Base-by-base conservation (phyloP, 23 red algal species). In the Gracilaria caudata region DNA sequence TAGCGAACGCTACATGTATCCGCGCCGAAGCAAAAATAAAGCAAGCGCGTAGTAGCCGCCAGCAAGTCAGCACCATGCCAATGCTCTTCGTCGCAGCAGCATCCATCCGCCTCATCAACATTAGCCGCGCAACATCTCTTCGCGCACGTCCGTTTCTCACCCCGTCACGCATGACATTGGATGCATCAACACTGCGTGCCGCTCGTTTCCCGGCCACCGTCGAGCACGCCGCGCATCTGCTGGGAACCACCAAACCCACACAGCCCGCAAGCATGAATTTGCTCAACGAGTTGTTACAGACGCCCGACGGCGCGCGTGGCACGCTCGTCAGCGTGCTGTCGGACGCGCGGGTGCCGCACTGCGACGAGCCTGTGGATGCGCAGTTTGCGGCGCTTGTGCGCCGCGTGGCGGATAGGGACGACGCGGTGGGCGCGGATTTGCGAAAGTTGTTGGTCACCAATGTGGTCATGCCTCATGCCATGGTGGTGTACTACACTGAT, bases 371-470 rank as follows among this genome's bases (percentile, higher is more conserved):
- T 32, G 19, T 75, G 33, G 70, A 75, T 19, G 39, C 1, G 70
- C 37, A 47, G 37, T 49, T 75, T 16, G 70, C 38, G 24, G 1
- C 70, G 24, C n/a, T 75, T 23, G 40, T 71, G 12, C 3, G 11
- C 20, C 14, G n/a, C 3, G 25, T 47, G 29, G 38, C 38, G 3
- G 16, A 1, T 24, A 13, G 21, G 10, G 70, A 75, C n/a, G 70
- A 45, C 24, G 70, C 19, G 7, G 38, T 29, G 7, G 70, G 29
- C 25, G 29, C 0, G 3, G 23, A 24, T 36, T 47, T 75, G 70
- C 70, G 70, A 14, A 47, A n/a, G 70, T 29, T 75, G 70, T 40
- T 75, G 29, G 70, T 75, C 4, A 75, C 70, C 39, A 75, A 75
- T 29, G 38, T 75, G 0, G 70, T 75, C 39, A 75, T 75, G 70